phyloP scores from a whole-genome alignment of 2,329 filamentous ascomycete species.

The Cladosporium sp. region DNA sequence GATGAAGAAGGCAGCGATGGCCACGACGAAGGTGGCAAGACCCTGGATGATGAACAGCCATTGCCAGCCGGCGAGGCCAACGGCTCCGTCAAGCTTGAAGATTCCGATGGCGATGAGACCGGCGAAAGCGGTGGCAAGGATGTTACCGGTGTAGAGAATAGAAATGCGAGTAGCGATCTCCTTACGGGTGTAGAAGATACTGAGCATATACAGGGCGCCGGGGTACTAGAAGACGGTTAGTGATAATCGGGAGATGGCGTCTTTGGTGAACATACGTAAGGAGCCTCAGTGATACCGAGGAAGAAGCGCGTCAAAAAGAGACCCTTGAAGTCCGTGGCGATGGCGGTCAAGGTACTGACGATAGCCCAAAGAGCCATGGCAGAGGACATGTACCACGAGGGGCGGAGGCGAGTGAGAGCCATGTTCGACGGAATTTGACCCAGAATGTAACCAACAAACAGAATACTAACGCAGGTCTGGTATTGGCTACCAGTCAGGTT shows the following conservation, averaged over 20 bases:
- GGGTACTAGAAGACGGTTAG: constrained; percentile 33
- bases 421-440: constrained; percentile 35
- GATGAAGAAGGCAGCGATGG: constrained; percentile 52
- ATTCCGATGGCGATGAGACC: constrained; percentile 54
- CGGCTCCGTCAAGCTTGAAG: constrained; percentile 54
- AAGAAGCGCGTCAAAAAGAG: constrained; percentile 36
- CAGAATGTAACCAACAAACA: constrained; percentile 38
- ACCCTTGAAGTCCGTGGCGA: constrained; percentile 32
- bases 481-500: constrained; percentile 41
- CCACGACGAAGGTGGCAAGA: constrained; percentile 57
- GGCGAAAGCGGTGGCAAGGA: constrained; percentile 60
- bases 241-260: not conserved
- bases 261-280: constrained; percentile 24
- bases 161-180: constrained; percentile 32
- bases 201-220: constrained; percentile 44
- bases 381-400: constrained; percentile 28
- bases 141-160: constrained; percentile 24
- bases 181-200: constrained; percentile 41
- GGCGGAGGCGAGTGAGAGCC: constrained; percentile 32
- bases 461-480: constrained; percentile 39
- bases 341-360: constrained; percentile 30
- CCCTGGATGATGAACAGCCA: constrained; percentile 65
- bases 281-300: constrained; percentile 42
- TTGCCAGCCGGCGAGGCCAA: constrained; percentile 54
- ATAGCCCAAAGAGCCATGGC: constrained; percentile 34